Base-by-base conservation (phyloP, 345 rosid species). In the Murraya koenigii region DNA sequence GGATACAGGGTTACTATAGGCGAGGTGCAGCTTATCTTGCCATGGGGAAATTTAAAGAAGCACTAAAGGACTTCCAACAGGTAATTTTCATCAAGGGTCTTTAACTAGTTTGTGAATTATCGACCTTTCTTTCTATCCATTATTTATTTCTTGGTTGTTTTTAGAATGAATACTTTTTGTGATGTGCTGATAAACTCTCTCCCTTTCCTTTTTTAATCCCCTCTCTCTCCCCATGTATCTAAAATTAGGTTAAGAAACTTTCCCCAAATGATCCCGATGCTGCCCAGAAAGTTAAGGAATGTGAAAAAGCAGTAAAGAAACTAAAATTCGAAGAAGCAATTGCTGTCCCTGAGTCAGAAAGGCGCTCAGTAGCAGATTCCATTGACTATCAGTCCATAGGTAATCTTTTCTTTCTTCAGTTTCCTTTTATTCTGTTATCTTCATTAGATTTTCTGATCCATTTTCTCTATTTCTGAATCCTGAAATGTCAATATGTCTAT, bases 241-340 rank as follows among this genome's bases (percentile, higher is more conserved):
- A n/a, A 72, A 78, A 67, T 22, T 75, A 96, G 99, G 94, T 96
- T 1, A 96, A 94, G 85, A 90, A 82, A 88, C 82, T 96, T 67
- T 75, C 80, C 86, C 99, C 99, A 60, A 91, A 89, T 86, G 98
- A 96, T 88, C 99, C 95, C 20, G 99, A 96, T 80, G 98, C 99
- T 69, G 71, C 91, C 69, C 89, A 88, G 90, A 96, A 94, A 87
- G 82, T 94, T 58, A 92, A 79, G 83, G 98, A 94, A 76, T 96
- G 99, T 75, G 97, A 94, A 84, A 96, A 94, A 82, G 97, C 98
- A 35, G 98, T 94, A 61, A 87, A 87, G 95, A 96, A 94, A 82
- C 81, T 92, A 72, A 96, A 91, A 87, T 96, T 96, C 82, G 99
- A 94, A 86, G 98, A 94, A 85, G 99, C 99, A 64, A 96, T 96